phyloP scores from a whole-genome alignment of 2,329 filamentous ascomycete genomes.

The Alternaria brassicicola region DNA sequence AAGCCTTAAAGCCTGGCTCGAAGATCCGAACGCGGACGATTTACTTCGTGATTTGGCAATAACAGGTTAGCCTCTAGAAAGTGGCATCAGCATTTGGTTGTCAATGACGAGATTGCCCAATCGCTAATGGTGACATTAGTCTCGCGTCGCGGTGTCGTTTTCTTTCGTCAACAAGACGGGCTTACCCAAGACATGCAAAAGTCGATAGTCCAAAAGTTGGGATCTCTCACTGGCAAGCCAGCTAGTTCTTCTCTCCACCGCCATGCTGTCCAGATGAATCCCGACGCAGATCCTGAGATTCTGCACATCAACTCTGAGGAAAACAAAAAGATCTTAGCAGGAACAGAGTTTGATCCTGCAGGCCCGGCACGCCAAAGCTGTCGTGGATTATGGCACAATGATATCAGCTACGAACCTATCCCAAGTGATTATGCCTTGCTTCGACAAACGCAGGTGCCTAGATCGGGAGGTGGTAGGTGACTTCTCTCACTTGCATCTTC shows the following conservation, averaged over 20 bases:
- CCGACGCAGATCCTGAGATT: conserved; percentile 39
- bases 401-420: conserved; percentile 69
- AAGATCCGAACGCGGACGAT: neutral
- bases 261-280: neutral
- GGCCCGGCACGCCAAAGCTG: conserved; percentile 23
- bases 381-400: conserved; percentile 58
- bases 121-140: neutral
- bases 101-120: too few relatives aligned
- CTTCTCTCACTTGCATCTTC: too few relatives aligned
- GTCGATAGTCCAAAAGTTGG: conserved; percentile 52
- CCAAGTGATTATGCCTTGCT: conserved; percentile 69
- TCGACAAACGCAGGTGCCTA: conserved; percentile 50
- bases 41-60: neutral
- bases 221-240: conserved; percentile 34
- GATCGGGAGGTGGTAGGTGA: conserved; percentile 32
- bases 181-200: neutral
- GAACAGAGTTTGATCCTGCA: conserved; percentile 45
- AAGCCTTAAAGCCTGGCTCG: neutral
- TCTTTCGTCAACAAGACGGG: neutral
- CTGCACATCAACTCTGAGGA: conserved; percentile 44
- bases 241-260: neutral
- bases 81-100: too few relatives aligned
- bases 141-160: neutral
- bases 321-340: conserved; percentile 36
- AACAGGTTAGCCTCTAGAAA: too few relatives aligned